Evolutionary conservation across 2,329 filamentous ascomycete genomes (phyloP).

Genomic region (Colletotrichum trifolii): DNA sequence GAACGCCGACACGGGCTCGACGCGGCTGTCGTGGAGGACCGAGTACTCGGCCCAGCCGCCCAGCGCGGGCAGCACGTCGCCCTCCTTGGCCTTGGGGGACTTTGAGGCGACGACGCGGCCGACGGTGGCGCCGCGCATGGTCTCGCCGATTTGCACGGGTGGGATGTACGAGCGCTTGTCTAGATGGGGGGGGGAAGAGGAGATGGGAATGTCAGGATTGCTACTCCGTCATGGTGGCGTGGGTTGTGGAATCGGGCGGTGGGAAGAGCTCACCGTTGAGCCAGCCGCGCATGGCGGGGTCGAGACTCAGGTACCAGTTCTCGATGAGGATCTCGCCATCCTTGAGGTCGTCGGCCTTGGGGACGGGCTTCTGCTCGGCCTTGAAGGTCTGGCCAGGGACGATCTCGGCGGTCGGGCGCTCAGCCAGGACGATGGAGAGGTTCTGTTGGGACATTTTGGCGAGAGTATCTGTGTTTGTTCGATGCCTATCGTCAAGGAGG

Average conservation of each 20-base stretch:
- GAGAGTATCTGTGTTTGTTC: neutral
- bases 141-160: conserved; percentile 73
- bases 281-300: conserved; percentile 83
- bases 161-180: conserved; percentile 70
- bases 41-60: conserved; percentile 76
- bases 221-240: no score
- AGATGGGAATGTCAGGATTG: neutral
- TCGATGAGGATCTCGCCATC: conserved; percentile 73
- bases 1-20: conserved; percentile 53
- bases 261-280: conserved; percentile 61
- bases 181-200: conserved; percentile 36
- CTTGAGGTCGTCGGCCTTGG: conserved; percentile 64
- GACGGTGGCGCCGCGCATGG: conserved; percentile 74
- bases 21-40: conserved; percentile 64
- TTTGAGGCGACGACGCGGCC: conserved; percentile 72
- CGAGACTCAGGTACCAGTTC: conserved; percentile 73
- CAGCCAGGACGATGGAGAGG: conserved; percentile 67
- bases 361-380: conserved; percentile 61
- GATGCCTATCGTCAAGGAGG: neutral
- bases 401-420: conserved; percentile 70
- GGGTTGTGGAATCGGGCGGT: neutral
- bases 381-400: conserved; percentile 74
- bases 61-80: conserved; percentile 65
- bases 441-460: conserved; percentile 57
- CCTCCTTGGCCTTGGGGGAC: conserved; percentile 63